Evolutionary conservation across 331 rosid genomes (phyloP).

Genomic region (Cydonia oblonga): DNA sequence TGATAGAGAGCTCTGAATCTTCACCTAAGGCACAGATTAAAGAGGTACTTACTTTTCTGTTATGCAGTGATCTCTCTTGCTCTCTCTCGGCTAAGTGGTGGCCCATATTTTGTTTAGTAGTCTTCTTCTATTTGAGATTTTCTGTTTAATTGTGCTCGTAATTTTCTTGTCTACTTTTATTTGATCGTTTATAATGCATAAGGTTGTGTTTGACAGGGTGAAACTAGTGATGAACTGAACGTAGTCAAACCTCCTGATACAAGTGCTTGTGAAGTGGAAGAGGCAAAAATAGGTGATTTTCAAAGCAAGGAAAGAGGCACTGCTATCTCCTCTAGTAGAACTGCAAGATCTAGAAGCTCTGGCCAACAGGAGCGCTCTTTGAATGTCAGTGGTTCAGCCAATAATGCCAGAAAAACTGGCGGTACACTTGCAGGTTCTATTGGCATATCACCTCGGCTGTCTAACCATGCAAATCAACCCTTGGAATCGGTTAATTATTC

Average conservation of each 20-base stretch:
- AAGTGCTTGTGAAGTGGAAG: slow-evolving; percentile 24
- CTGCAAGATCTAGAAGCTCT: neutral
- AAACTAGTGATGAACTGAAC: slow-evolving; percentile 18
- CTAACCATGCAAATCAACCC: slow-evolving; percentile 23
- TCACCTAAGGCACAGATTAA: slow-evolving; percentile 22
- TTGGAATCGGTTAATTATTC: slow-evolving; percentile 19
- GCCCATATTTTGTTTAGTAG: neutral
- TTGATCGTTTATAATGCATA: neutral
- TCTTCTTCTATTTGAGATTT: neutral
- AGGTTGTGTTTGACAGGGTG: slow-evolving; percentile 29
- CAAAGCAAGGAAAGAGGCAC: slow-evolving; percentile 10
- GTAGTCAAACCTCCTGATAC: slow-evolving; percentile 22
- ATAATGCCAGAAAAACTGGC: slow-evolving; percentile 13
- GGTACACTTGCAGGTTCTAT: neutral
- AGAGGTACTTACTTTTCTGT: slow-evolving; percentile 40
- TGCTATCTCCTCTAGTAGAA: slow-evolving; percentile 12
- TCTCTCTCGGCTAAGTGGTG: neutral
- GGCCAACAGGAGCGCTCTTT: slow-evolving; percentile 18
- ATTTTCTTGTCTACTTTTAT: neutral
- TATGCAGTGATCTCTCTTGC: neutral
- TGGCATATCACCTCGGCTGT: neutral
- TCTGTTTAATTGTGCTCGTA: neutral
- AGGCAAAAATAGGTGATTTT: slow-evolving; percentile 14
- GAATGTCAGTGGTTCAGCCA: slow-evolving; percentile 20
- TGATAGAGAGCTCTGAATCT: slow-evolving; percentile 21